phyloP scores from a whole-genome alignment of 768 basidiomycete species.

The Pleurotus cornucopiae region DNA sequence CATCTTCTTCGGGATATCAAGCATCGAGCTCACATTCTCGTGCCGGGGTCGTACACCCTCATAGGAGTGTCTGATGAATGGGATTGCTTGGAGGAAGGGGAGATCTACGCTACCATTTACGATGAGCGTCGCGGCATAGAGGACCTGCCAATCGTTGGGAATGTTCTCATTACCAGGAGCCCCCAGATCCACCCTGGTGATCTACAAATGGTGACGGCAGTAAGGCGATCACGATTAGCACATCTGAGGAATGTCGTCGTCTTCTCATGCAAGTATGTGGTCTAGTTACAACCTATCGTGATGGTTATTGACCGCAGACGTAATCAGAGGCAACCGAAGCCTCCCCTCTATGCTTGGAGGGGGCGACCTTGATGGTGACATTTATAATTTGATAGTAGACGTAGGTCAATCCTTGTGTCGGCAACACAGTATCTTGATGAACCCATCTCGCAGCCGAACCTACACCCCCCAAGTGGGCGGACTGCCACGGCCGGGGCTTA shows the following conservation, averaged over 20 bases:
- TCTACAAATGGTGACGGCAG: constrained; percentile 36
- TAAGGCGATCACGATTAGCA: constrained; percentile 31
- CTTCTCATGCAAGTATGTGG: constrained; percentile 41
- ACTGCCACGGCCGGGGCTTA: constrained; percentile 34
- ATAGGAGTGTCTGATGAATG: constrained; percentile 52
- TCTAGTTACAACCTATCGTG: background rate
- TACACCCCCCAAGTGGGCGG: constrained; percentile 20
- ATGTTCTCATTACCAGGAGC: constrained; percentile 42
- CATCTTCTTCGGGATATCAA: constrained; percentile 50
- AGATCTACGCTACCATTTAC: constrained; percentile 40
- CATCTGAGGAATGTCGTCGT: constrained; percentile 45
- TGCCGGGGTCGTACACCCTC: constrained; percentile 44
- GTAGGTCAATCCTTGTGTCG: constrained; percentile 19
- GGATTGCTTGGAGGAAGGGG: constrained; percentile 38
- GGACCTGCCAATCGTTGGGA: constrained; percentile 27
- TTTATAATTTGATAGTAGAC: constrained; percentile 44
- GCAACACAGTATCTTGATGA: background rate
- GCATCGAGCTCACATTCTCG: constrained; percentile 43
- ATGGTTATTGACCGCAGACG: too few species aligned
- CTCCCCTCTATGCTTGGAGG: constrained; percentile 47
- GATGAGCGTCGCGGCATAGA: constrained; percentile 23
- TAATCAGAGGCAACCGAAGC: constrained; percentile 34
- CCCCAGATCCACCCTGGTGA: constrained; percentile 53
- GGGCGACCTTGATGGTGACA: constrained; percentile 51
- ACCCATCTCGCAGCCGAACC: constrained; percentile 18